Percentiles rank a stretch among this genome's conserved stretches.
Evolutionary conservation across 352 stramenopile genomes (phyloP).

Genomic region (Globisporangium nodosum): DNA sequence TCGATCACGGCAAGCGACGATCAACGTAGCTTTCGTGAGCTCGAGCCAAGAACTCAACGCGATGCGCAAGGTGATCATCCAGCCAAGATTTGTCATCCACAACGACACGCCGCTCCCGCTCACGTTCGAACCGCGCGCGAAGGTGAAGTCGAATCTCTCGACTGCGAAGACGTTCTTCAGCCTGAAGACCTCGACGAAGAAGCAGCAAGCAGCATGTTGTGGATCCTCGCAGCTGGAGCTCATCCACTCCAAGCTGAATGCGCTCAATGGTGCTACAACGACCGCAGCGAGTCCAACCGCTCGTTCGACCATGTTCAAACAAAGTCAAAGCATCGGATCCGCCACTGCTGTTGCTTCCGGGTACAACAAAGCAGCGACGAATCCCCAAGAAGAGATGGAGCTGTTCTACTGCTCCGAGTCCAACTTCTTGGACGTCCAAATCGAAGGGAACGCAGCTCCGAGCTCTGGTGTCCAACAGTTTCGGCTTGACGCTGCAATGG

Average conservation of each 20-base stretch:
- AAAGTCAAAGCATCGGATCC: constrained; percentile 1
- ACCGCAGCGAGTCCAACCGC: constrained; percentile 16
- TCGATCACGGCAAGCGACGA: constrained; percentile 42
- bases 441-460: constrained; percentile 49
- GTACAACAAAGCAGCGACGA: not conserved
- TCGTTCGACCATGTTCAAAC: constrained; percentile 16
- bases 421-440: constrained; percentile 51
- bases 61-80: constrained; percentile 54
- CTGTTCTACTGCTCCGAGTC: constrained; percentile 72
- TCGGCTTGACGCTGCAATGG: constrained; percentile 40
- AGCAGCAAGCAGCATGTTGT: constrained; percentile 46
- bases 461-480: constrained; percentile 57
- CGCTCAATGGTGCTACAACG: constrained; percentile 38
- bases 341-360: not conserved
- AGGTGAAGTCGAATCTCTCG: constrained; percentile 42
- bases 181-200: constrained; percentile 35
- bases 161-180: constrained; percentile 66
- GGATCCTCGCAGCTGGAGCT: constrained; percentile 55
- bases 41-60: constrained; percentile 34
- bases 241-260: constrained; percentile 71
- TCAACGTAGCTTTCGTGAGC: constrained; percentile 60
- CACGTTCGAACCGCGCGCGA: constrained; percentile 46
- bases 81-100: constrained; percentile 55
- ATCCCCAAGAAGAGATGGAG: constrained; percentile 30
- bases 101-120: constrained; percentile 54